Evolutionary conservation across 441 rosid species (phyloP).

Genomic region (Croton setiger): DNA sequence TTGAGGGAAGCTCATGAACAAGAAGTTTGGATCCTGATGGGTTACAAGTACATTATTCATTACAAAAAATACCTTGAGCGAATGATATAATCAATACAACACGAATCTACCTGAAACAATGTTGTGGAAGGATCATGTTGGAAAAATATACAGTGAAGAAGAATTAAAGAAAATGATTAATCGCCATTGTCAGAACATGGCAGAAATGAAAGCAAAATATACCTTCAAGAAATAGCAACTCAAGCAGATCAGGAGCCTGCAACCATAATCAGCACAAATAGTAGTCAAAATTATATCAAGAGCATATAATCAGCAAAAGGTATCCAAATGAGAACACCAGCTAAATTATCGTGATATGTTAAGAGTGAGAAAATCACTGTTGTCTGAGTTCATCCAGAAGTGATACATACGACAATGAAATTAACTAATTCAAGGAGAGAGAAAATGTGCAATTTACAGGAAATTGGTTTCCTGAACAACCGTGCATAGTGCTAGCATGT

Average conservation of each 20-base stretch:
- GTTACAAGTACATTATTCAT: constrained; percentile 12
- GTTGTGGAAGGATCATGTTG: background rate
- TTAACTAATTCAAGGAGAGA: background rate
- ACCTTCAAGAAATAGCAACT: constrained; percentile 72
- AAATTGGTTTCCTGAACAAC: background rate
- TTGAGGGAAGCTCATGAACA: constrained; percentile 61
- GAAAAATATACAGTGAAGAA: background rate
- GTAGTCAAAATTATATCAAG: constrained; percentile 2
- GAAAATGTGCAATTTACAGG: background rate
- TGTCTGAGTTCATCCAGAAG: background rate
- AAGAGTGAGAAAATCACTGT: background rate
- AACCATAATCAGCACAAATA: constrained; percentile 18
- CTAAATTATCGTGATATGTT: background rate
- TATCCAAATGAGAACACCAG: background rate
- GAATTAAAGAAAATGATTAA: background rate
- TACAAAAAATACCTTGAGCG: constrained; percentile 1
- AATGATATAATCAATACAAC: constrained; percentile 1
- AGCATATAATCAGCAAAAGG: background rate
- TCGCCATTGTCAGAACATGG: background rate
- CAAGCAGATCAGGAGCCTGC: constrained; percentile 88
- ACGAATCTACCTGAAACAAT: constrained; percentile 5
- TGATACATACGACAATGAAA: background rate
- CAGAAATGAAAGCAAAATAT: constrained; percentile 12
- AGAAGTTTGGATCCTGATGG: constrained; percentile 83
- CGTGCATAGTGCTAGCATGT: too few relatives aligned